Conservation (phyloP, 2,329 filamentous ascomycete genomes). For the Mycocentrospora acerina region DNA sequence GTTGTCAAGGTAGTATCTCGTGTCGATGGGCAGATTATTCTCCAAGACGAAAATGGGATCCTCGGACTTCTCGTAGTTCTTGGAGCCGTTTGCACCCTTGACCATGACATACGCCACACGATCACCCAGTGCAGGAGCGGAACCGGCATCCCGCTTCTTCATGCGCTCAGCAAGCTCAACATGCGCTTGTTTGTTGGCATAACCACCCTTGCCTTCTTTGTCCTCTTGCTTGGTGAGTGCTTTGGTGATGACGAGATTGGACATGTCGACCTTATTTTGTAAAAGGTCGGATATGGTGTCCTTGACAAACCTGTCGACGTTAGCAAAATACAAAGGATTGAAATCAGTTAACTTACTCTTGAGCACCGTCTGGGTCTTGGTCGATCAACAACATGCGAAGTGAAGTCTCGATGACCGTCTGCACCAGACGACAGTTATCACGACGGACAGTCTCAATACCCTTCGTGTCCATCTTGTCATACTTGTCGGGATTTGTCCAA, state of each 20-base stretch:
- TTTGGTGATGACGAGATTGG: conserved; percentile 98
- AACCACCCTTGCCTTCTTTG: conserved; percentile 48
- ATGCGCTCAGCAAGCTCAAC: conserved; percentile 94
- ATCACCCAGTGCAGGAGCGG: conserved; percentile 87
- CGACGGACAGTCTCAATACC: conserved; percentile 97
- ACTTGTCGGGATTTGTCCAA: conserved; percentile 93
- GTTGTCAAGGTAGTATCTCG: conserved; percentile 97
- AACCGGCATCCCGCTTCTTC: conserved; percentile 94
- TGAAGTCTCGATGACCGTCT: conserved; percentile 96
- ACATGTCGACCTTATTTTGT: conserved; percentile 98
- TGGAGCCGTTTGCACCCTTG: conserved; percentile 83
- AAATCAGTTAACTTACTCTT: conserved; percentile 68
- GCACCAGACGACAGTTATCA: conserved; percentile 94
- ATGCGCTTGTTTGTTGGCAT: conserved; percentile 90
- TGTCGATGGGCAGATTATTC: conserved; percentile 97
- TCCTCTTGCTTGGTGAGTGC: conserved; percentile 70
- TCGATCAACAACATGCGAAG: conserved; percentile 95
- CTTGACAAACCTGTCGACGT: conserved; percentile 71
- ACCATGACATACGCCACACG: conserved; percentile 98
- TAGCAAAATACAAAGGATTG: conserved; percentile 33
- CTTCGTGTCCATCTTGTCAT: conserved; percentile 99
- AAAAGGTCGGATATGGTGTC: conserved; percentile 91
- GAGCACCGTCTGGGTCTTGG: conserved; percentile 82
- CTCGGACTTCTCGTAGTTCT: conserved; percentile 96
- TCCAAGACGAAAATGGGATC: conserved; percentile 97